Evolutionary conservation across 1,139 yeast genomes (phyloP).

Genomic region (Blastobotrys petasosporus): DNA sequence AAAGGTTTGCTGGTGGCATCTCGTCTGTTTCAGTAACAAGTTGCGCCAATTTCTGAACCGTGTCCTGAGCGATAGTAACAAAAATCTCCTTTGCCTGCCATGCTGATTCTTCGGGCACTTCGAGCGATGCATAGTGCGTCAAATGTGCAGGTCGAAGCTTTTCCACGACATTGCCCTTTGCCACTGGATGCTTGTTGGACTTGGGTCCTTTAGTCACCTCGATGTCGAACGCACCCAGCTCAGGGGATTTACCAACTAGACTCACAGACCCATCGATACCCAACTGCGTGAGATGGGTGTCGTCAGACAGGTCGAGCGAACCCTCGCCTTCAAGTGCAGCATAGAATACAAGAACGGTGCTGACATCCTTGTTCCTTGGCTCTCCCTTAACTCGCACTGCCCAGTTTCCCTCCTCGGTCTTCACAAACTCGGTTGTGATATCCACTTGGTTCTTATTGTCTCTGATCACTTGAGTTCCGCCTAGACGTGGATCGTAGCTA

Average conservation of each 20-base stretch:
- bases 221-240: constrained; percentile 33
- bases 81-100: constrained; percentile 83
- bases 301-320: constrained; percentile 26
- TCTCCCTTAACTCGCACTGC: constrained; percentile 60
- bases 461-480: constrained; percentile 72
- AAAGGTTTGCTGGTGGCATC: constrained; percentile 35
- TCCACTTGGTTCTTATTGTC: constrained; percentile 62
- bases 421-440: constrained; percentile 68
- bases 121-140: constrained; percentile 64
- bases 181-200: constrained; percentile 28
- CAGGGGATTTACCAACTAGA: constrained; percentile 32
- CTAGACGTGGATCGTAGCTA: constrained; percentile 75
- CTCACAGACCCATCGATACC: constrained; percentile 32
- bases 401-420: constrained; percentile 72
- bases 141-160: constrained; percentile 33
- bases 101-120: constrained; percentile 62
- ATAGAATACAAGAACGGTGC: constrained; percentile 68
- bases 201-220: constrained; percentile 28
- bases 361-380: constrained; percentile 49
- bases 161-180: constrained; percentile 22
- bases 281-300: constrained; percentile 16
- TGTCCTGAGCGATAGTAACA: constrained; percentile 62
- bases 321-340: constrained; percentile 63
- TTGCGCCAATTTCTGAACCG: constrained; percentile 47
- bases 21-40: constrained; percentile 32